Conservation (phyloP, 2,329 filamentous ascomycete species). For the Paraphaeosphaeria minitans region DNA sequence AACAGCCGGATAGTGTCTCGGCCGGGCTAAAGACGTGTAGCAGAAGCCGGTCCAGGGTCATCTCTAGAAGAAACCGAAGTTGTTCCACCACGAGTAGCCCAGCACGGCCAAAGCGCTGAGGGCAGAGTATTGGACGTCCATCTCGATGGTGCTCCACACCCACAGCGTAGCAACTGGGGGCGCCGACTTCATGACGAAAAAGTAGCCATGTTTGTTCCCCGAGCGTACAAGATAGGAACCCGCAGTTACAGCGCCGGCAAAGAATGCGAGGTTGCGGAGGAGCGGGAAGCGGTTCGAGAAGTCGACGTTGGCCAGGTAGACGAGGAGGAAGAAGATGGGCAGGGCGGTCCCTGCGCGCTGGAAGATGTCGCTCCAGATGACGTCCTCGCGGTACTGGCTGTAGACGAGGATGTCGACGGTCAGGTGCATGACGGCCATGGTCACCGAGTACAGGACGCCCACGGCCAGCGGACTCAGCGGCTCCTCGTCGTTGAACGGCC, state of each 20-base stretch:
- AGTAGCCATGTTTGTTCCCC: slow-evolving; percentile 79
- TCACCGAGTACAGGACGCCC: slow-evolving; percentile 57
- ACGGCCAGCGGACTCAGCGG: slow-evolving; percentile 54
- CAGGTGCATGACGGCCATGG: slow-evolving; percentile 74
- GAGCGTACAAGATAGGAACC: slow-evolving; percentile 84
- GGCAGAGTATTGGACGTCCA: slow-evolving; percentile 71
- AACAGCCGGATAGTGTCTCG: background rate
- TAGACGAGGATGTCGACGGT: slow-evolving; percentile 80
- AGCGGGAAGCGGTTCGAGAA: slow-evolving; percentile 52
- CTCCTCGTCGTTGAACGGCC: slow-evolving; percentile 46
- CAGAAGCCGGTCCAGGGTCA: background rate
- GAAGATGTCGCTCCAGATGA: slow-evolving; percentile 64
- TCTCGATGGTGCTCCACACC: slow-evolving; percentile 91
- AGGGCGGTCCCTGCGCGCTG: slow-evolving; percentile 55
- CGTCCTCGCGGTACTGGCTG: slow-evolving; percentile 73
- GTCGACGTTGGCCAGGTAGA: slow-evolving; percentile 52
- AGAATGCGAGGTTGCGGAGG: slow-evolving; percentile 62
- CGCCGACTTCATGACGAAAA: slow-evolving; percentile 88
- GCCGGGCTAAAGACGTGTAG: background rate
- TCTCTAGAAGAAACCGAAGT: slow-evolving; percentile 54
- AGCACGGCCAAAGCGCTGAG: slow-evolving; percentile 58
- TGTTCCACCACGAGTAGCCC: slow-evolving; percentile 60
- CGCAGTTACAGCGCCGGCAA: slow-evolving; percentile 61
- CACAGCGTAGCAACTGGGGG: slow-evolving; percentile 89
- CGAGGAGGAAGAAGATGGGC: slow-evolving; percentile 52